Percentiles rank a stretch among this genome's conserved stretches.
Conservation (phyloP, 768 basidiomycete species). For the Mycena haematopus region DNA sequence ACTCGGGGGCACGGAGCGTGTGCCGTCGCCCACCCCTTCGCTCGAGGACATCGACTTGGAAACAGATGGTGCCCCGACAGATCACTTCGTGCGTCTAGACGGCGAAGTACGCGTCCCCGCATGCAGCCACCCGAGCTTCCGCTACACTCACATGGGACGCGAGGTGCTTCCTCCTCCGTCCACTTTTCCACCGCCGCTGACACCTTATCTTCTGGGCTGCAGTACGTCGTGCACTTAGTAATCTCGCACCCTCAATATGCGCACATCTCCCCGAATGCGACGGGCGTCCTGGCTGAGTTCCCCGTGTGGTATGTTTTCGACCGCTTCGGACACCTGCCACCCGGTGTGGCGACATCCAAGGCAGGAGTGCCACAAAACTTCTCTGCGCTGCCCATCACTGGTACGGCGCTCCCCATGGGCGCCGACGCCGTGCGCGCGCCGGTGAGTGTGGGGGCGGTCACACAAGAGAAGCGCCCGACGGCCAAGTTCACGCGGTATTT, state of each 20-base stretch:
- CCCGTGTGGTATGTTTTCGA: slow-evolving; percentile 22
- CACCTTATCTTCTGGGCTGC: too few relatives aligned
- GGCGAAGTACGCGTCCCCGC: slow-evolving; percentile 27
- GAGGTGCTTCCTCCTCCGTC: slow-evolving; percentile 8
- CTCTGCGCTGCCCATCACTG: slow-evolving; percentile 14
- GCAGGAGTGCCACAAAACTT: slow-evolving; percentile 4
- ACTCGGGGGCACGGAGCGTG: slow-evolving; percentile 2
- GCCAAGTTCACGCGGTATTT: slow-evolving; percentile 17
- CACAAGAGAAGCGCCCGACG: slow-evolving; percentile 17
- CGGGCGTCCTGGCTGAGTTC: slow-evolving; percentile 15
- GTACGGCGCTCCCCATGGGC: slow-evolving; percentile 10
- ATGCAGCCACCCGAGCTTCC: slow-evolving; percentile 24
- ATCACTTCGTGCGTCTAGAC: slow-evolving; percentile 23
- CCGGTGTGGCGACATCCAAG: not conserved
- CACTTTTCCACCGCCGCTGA: not conserved
- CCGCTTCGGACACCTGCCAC: slow-evolving; percentile 17
- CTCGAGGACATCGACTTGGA: slow-evolving; percentile 1
- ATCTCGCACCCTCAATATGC: slow-evolving; percentile 19
- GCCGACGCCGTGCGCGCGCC: slow-evolving; percentile 15
- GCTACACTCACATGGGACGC: slow-evolving; percentile 25
- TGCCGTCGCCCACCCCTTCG: slow-evolving; percentile 14
- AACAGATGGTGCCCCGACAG: not conserved
- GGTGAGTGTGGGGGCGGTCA: not conserved
- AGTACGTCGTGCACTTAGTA: slow-evolving; percentile 16
- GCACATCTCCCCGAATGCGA: slow-evolving; percentile 20